These are phyloP conservation scores for Stephania yunnanensis DNA, from an alignment of 164 flowering plant species.

Conservation along the genomic window DNA sequence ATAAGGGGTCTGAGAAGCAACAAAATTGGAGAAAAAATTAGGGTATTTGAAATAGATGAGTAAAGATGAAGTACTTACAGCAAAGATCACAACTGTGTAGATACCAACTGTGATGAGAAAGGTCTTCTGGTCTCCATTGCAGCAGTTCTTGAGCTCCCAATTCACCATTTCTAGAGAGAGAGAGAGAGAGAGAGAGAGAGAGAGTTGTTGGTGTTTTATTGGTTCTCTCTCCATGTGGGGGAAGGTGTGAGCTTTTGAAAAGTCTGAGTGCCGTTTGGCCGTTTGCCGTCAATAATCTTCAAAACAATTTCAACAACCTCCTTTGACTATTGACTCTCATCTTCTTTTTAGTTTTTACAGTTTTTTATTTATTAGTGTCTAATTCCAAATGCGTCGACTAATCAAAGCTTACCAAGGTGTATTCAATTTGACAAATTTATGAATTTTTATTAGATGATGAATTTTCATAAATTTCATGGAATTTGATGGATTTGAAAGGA, in stretches of 20 bases:
- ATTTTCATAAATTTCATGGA: no score
- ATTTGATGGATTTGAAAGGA: no score
- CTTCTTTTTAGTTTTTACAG: no score
- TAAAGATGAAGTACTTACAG: slow-evolving; percentile 27
- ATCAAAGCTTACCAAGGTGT: no score
- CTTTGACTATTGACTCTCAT: neutral
- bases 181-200: neutral
- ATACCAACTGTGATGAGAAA: slow-evolving; percentile 50
- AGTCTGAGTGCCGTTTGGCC: neutral
- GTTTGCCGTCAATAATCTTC: neutral
- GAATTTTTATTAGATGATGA: no score
- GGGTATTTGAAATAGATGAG: neutral
- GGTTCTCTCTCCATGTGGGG: neutral
- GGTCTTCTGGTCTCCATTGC: slow-evolving; percentile 55
- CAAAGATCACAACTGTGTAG: slow-evolving; percentile 66
- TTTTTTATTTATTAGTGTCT: no score
- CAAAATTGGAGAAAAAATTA: neutral
- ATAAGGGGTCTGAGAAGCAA: neutral
- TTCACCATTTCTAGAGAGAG: slow-evolving; percentile 29
- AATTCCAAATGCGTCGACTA: no score
- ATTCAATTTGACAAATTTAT: no score
- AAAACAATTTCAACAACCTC: neutral
- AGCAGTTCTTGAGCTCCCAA: slow-evolving; percentile 73
- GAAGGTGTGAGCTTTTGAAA: neutral
- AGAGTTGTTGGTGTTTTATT: neutral